Evolutionary conservation across 2,329 filamentous ascomycete genomes (phyloP), one percentile per base, ranked within the genome.

Genomic region (Phaeosphaeriaceae sp.): DNA sequence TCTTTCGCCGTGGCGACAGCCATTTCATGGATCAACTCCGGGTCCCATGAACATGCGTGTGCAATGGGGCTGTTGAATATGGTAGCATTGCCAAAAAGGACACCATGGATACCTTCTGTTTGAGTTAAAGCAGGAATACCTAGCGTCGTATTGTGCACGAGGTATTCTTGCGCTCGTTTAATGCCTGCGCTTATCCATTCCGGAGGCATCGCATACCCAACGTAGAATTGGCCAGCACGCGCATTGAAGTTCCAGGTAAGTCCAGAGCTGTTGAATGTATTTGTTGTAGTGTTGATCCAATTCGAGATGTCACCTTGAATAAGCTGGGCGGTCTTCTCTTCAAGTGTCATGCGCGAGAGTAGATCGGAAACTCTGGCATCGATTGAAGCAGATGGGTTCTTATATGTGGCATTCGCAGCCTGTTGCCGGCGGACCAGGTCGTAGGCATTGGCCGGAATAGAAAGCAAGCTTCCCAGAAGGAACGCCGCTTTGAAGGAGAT

Each of bases 61-160:
- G 78, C 87, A 58, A 91, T 90, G 0, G 88, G 88, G 1, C 86
- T 89, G 72, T 90, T 91, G 77, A 90, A 92, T 50, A 91, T 88
- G 1, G 88, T 91, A 2, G 87, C 87, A 67, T 90, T 90, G 8
- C 82, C 81, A 35, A 87, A 81, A 26, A 90, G 76, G 57, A 90
- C 85, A 1, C 87, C 88, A 62, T 91, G 88, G 36, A 91, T 87
- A 30, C 84, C 87, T 72, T 92, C 88, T 3, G 83, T 87, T 70
- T 91, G 88, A 12, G 88, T 84, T 58, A 90, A 80, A 1, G 88
- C 84, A 6, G 88, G 88, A 43, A 91, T 91, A 9, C 67, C 88
- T 7, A 87, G 73, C 1, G 82, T 84, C 1, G 86, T 88, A 56
- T 87, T 84, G 15, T 89, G 76, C 39, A 85, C 60, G 2, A 89